Evolutionary conservation across 2,329 filamentous ascomycete genomes (phyloP).

Genomic region (Magnaporthiopsis poae): DNA sequence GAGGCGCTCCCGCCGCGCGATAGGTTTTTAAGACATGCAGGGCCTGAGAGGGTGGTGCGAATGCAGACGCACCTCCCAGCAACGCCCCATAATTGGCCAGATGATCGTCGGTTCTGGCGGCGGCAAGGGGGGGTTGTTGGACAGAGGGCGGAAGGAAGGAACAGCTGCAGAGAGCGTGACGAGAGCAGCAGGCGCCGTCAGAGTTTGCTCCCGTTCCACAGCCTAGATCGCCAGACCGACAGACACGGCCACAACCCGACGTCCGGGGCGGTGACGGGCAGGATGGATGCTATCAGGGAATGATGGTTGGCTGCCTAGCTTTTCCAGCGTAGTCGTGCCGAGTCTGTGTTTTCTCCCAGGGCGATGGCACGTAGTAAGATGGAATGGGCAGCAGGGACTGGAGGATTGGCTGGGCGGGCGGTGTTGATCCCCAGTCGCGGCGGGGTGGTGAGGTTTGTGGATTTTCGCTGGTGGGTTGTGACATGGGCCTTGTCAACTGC

Average conservation of each 20-base stretch:
- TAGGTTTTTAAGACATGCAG: conserved; percentile 9
- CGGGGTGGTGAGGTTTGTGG: background rate
- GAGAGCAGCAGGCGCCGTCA: background rate
- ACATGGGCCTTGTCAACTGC: background rate
- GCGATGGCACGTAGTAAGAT: background rate
- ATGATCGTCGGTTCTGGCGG: conserved; percentile 10
- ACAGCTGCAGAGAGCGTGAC: background rate
- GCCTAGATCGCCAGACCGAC: background rate
- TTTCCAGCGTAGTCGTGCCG: background rate
- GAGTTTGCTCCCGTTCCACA: background rate
- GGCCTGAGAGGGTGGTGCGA: conserved; percentile 4
- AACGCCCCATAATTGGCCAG: conserved; percentile 9
- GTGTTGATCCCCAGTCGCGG: background rate
- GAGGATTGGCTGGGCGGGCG: background rate
- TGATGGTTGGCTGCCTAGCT: background rate
- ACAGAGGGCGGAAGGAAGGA: background rate
- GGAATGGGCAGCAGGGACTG: background rate
- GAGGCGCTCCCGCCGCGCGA: background rate
- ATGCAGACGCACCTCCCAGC: conserved; percentile 7
- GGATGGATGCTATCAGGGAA: background rate
- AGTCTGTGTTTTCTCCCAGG: background rate
- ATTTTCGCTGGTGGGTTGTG: background rate
- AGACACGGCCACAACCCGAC: background rate
- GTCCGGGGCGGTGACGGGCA: background rate
- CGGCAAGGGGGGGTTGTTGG: background rate